Evolutionary conservation across 352 stramenopile genomes (phyloP), one percentile per base, ranked within the genome.

Genomic region (Saprolegnia diclina): DNA sequence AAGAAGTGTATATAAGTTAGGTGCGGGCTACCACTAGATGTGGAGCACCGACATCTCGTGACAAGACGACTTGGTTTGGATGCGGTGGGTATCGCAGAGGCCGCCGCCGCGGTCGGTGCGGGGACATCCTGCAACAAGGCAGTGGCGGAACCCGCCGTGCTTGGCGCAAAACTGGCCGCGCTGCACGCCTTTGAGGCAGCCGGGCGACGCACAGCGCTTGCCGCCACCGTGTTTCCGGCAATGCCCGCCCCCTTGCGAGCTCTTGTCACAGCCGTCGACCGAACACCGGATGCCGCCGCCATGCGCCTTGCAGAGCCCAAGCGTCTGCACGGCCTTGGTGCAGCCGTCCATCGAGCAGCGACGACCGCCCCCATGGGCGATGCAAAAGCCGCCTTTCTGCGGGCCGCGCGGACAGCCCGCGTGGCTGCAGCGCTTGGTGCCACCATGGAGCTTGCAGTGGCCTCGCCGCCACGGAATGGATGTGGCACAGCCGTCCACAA

Each of bases 171-270:
- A 52, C 11, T 79, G 91, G 71, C 79, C 89, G 44, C 85, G 83
- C 63, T 96, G 88, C 5, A 85, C 88, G 14, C 88, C 87, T 65
- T 96, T 95, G 42, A 79, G 72, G 69, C 88, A 95, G 16, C 82
- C 74, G 0, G 77, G 61, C 4, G 72, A 67, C 0, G 77, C 76
- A 56, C 88, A 96, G 21, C 82, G 81, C 73, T 92, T 91, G 62
- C 88, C 87, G 35, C 88, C 88, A 29, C 88, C 88, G 73, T 96
- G 88, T 63, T 88, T 88, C 32, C 93, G 85, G 48, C 88, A 96
- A 22, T 88, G 67, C 19, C 85, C 82, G 44, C 85, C 86, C 14
- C 87, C 85, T 77, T 96, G 88, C 65, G 87, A 91, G 55, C 86
- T 84, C 76, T 94, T 94, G 74, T 83, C 79, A 65, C 88, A 96